Base-by-base conservation (phyloP, 805 yeast genomes). In the Barnettozyma salicaria region DNA sequence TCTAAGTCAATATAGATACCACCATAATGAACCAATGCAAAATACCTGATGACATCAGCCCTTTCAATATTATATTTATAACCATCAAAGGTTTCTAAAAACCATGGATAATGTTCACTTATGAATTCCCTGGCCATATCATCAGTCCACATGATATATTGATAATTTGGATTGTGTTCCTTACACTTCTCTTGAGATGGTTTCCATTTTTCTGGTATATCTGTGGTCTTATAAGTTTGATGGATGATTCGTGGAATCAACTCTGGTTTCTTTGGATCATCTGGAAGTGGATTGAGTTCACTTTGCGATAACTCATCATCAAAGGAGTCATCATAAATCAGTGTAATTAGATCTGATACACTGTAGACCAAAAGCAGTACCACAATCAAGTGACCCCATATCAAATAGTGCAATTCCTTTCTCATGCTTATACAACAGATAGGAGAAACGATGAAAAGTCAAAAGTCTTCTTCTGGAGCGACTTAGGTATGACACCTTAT, bases 1-100 rank as follows among this genome's bases (percentile, higher is more conserved):
- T 88, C 97, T 48, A 89, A 65, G 60, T 88, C 97, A 46, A 88
- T 77, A 60, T 89, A 89, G 32, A 89, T 69, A 29, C 97, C 97
- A 43, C 97, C 97, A 53, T 72, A 88, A 55, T 85, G 88, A 37
- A 69, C 71, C 44, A 89, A 63, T 6, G 85, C 81, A 61, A 89
- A 89, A 63, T 89, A 89, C 46, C 96, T 70, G 32, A 89, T 83
- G 6, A 86, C 92, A 53, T 89, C 96, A 1, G 96, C 96, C 40
- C 97, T 66, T 65, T 86, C 78, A 47, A 89, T 89, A 11, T 89
- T 87, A 55, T 78, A 87, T 28, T 71, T 74, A 55, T 89, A 89
- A 19, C 69, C 59, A 50, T 85, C 90, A 70, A 81, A 89, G 2
- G 90, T 80, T 8, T 68, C 59, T 38, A 88, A 61, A 55, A 88